Base-by-base conservation (phyloP, 2,329 filamentous ascomycete genomes). In the Colletotrichum sp. region DNA sequence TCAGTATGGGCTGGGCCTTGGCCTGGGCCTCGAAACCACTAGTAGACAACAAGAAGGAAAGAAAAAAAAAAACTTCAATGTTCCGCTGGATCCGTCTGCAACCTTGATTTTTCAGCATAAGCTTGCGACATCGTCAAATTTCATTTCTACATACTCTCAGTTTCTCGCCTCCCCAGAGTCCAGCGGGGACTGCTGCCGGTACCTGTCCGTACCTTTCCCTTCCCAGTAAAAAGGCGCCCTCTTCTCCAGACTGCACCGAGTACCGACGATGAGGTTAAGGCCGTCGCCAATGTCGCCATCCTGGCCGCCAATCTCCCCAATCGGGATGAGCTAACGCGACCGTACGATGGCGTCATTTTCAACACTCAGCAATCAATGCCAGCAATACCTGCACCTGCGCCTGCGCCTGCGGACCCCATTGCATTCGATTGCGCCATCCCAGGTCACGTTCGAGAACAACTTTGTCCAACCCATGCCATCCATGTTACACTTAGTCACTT, bases 281-380 rank as follows among this genome's bases (percentile, higher is more conserved):
- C 70, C 70, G 59, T 34, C 70, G 59, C 64, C 64, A 65, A 69
- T 73, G 70, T 76, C 59, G 71, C 74, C 18, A 74, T 76, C 74
- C 74, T 76, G 70, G 74, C 65, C 30, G 74, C 64, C 74, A 74
- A 76, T 76, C 74, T 69, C 70, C 74, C 74, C 30, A 74, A 74
- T 76, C 28, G 32, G 70, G 74, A 76, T 76, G 74, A 76, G 74
- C 74, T 66, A 76, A 76, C 64, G 74, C 70, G 70, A 74, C 70
- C 70, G 57, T 76, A 65, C 65, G 28, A 76, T 76, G 74, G 74
- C 74, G 74, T 76, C 70, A 76, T 76, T 69, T 60, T 21, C 52
- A 59, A 18, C 21, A 24, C 8, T 30, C 36, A 55, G 48, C 70
- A 16, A 14, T 39, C 70, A 13, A 14, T 39, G 24, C 26, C 57